Conservation (phyloP, 2,329 filamentous ascomycete species). For the Nigrospora oryzae region DNA sequence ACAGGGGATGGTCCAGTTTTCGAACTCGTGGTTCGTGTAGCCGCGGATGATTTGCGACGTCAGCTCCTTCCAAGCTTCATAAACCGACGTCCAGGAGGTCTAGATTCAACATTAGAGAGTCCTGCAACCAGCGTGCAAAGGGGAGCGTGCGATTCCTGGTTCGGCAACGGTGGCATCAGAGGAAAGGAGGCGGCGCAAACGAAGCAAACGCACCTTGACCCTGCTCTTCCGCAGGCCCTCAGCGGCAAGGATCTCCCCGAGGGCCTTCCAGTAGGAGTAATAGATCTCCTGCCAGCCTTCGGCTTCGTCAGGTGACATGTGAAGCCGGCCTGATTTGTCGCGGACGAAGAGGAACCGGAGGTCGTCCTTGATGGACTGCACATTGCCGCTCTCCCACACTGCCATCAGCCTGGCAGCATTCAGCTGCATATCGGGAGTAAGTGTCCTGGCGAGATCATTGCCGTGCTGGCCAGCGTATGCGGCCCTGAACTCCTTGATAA, state of each 20-base stretch:
- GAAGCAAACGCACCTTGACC: slow-evolving; percentile 15
- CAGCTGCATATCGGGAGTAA: slow-evolving; percentile 61
- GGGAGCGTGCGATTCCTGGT: too few relatives aligned
- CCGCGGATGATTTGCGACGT: slow-evolving; percentile 70
- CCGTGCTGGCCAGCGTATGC: slow-evolving; percentile 61
- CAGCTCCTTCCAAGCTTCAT: slow-evolving; percentile 82
- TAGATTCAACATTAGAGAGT: slow-evolving; percentile 6
- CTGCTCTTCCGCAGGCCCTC: slow-evolving; percentile 38
- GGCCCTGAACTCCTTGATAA: slow-evolving; percentile 65
- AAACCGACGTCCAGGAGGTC: slow-evolving; percentile 73
- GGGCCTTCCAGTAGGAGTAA: slow-evolving; percentile 72
- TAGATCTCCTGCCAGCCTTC: slow-evolving; percentile 86
- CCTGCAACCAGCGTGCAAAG: background rate
- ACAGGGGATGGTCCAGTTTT: slow-evolving; percentile 87
- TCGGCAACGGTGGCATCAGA: too few relatives aligned
- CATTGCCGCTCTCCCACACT: slow-evolving; percentile 65
- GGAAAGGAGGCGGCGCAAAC: too few relatives aligned
- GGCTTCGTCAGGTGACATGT: slow-evolving; percentile 57
- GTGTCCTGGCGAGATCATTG: slow-evolving; percentile 62
- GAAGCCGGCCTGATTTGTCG: slow-evolving; percentile 42
- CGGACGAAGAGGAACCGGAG: slow-evolving; percentile 65
- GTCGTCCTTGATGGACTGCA: slow-evolving; percentile 56
- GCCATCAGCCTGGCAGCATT: slow-evolving; percentile 58
- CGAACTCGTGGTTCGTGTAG: slow-evolving; percentile 68
- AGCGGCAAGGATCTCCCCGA: slow-evolving; percentile 62